Conservation (phyloP, 305 asterid species). For the Stenogyne calaminthoides region DNA sequence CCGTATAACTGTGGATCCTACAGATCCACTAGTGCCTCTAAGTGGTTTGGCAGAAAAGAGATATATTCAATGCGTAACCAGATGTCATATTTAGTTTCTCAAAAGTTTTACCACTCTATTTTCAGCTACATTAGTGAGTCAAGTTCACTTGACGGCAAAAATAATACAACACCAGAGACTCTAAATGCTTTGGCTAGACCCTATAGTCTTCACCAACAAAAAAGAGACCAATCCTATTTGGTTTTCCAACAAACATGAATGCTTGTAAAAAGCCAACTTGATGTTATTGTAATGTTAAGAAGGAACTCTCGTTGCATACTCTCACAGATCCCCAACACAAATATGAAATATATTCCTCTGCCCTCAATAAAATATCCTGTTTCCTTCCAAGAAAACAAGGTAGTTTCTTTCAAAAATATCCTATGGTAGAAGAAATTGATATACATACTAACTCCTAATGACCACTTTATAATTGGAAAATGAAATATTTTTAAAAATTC, state of each 20-base stretch:
- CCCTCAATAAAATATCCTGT: not conserved
- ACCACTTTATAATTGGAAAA: not conserved
- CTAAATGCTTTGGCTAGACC: slow-evolving; percentile 5
- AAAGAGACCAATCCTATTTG: not conserved
- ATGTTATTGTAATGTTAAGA: not conserved
- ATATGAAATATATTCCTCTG: not conserved
- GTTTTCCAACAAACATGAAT: slow-evolving; percentile 1
- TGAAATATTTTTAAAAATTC: not conserved
- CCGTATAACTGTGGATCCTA: not conserved
- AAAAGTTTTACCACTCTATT: not conserved
- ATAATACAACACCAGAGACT: not conserved
- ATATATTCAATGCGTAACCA: slow-evolving; percentile 1
- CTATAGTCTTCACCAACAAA: not conserved
- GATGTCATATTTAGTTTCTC: slow-evolving; percentile 20
- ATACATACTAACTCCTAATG: not conserved
- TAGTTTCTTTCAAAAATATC: not conserved
- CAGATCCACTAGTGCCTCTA: not conserved
- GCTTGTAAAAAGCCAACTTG: slow-evolving; percentile 1
- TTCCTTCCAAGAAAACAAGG: not conserved
- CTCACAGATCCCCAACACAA: slow-evolving; percentile 7
- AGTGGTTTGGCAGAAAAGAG: not conserved
- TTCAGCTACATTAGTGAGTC: not conserved
- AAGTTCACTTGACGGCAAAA: not conserved
- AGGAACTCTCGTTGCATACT: not conserved
- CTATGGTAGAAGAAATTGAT: not conserved